phyloP scores from a whole-genome alignment of 75 land plant species.

The Picea glauca region DNA sequence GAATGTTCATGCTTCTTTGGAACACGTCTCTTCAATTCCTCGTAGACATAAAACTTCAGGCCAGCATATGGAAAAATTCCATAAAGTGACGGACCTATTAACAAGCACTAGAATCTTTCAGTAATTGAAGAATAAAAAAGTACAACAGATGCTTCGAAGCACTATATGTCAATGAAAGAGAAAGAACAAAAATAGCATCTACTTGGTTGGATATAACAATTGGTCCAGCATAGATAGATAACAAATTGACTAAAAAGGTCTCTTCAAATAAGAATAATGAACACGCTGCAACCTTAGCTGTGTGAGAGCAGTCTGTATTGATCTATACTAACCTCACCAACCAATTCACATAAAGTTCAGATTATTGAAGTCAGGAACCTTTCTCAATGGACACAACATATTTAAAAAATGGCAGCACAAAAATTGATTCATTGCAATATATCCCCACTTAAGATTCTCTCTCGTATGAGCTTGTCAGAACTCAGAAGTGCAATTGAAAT shows the following conservation, averaged over 20 bases:
- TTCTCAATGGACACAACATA: not conserved
- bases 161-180: not conserved
- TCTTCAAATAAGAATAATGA: not conserved
- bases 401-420: not conserved
- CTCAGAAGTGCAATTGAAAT: not conserved
- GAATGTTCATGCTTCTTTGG: constrained; percentile 66
- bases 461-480: not conserved
- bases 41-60: constrained; percentile 86
- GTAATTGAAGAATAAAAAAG: not conserved
- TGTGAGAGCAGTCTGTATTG: not conserved
- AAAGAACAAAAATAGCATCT: not conserved
- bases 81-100: constrained; percentile 77
- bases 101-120: constrained; percentile 5
- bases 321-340: not conserved
- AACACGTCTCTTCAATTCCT: constrained; percentile 63
- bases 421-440: not conserved
- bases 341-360: not conserved
- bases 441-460: not conserved
- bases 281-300: not conserved
- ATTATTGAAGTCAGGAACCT: not conserved
- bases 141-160: not conserved
- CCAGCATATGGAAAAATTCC: constrained; percentile 98
- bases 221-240: not conserved
- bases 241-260: not conserved
- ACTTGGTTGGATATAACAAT: not conserved